Conservation (phyloP, 2,329 filamentous ascomycete species). For the Aspergillus brasiliensis region DNA sequence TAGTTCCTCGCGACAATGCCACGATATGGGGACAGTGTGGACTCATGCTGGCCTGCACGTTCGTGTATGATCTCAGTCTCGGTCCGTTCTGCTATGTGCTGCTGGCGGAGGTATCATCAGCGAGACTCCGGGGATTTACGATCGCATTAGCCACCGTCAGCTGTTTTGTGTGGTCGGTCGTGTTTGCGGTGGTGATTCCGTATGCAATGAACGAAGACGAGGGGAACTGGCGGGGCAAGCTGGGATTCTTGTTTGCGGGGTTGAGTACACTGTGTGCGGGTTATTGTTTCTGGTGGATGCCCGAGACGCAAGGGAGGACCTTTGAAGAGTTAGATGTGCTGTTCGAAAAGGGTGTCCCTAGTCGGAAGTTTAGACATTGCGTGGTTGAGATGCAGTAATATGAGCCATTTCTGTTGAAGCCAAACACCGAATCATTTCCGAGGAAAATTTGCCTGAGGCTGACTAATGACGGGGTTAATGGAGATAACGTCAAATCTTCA, state of each 20-base stretch:
- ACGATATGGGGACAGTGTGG: conserved; percentile 45
- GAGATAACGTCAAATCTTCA: neutral
- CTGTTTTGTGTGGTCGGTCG: conserved; percentile 30
- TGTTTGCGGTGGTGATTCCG: conserved; percentile 36
- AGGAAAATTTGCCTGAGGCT: neutral
- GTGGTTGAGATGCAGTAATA: neutral
- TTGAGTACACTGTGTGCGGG: conserved; percentile 24
- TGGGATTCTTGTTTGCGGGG: conserved; percentile 36
- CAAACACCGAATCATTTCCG: neutral
- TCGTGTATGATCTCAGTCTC: conserved; percentile 57
- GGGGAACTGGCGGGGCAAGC: conserved; percentile 33
- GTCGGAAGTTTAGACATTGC: conserved; percentile 24
- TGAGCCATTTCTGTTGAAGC: neutral
- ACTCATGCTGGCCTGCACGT: conserved; percentile 38
- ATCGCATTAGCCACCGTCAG: conserved; percentile 37
- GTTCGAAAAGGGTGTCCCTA: conserved; percentile 27
- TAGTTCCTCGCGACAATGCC: conserved; percentile 33
- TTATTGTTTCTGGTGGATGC: conserved; percentile 36
- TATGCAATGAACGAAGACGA: conserved; percentile 38
- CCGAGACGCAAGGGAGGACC: conserved; percentile 33
- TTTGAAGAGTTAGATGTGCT: conserved; percentile 36
- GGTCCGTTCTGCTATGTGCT: conserved; percentile 58
- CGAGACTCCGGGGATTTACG: conserved; percentile 56
- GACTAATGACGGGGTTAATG: neutral
- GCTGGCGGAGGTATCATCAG: conserved; percentile 55